These are phyloP conservation scores for Lactifluus rugatus DNA, from an alignment of 768 basidiomycete species.

Conservation along the genomic window DNA sequence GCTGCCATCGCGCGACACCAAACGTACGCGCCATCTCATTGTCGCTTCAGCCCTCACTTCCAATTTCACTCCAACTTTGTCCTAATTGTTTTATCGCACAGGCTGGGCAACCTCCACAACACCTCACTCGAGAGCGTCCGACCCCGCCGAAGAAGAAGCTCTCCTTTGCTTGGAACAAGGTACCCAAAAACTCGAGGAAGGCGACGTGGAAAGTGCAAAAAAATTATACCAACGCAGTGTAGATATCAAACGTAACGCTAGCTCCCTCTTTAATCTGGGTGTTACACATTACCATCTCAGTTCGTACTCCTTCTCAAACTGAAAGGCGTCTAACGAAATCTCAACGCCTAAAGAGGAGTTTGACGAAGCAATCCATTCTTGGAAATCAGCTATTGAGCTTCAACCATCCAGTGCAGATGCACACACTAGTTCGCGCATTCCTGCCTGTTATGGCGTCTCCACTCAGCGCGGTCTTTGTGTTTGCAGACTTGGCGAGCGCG, in stretches of 20 bases:
- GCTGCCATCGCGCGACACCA: not conserved
- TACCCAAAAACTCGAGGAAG: slow-evolving; percentile 76
- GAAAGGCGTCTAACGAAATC: not conserved
- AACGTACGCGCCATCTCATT: slow-evolving; percentile 8
- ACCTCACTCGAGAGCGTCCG: slow-evolving; percentile 69
- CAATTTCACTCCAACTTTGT: slow-evolving; percentile 16
- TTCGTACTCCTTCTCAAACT: slow-evolving; percentile 30
- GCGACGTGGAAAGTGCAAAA: slow-evolving; percentile 73
- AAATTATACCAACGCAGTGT: slow-evolving; percentile 67
- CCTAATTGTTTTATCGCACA: slow-evolving; percentile 26
- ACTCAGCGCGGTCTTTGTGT: slow-evolving; percentile 18
- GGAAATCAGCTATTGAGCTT: slow-evolving; percentile 75
- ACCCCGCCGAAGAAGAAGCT: slow-evolving; percentile 76
- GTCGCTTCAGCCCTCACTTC: not conserved
- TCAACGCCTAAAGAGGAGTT: slow-evolving; percentile 56
- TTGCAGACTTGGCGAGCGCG: slow-evolving; percentile 74
- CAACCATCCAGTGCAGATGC: slow-evolving; percentile 80
- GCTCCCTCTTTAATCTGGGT: slow-evolving; percentile 79
- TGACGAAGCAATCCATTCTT: slow-evolving; percentile 73
- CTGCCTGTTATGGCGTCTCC: slow-evolving; percentile 13
- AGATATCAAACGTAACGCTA: slow-evolving; percentile 70
- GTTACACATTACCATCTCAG: slow-evolving; percentile 87
- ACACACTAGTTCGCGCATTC: slow-evolving; percentile 60
- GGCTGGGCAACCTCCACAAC: slow-evolving; percentile 79
- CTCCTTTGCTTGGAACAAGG: slow-evolving; percentile 73